Conservation (phyloP, 2,329 filamentous ascomycete genomes). For the Helminthosporium solani region DNA sequence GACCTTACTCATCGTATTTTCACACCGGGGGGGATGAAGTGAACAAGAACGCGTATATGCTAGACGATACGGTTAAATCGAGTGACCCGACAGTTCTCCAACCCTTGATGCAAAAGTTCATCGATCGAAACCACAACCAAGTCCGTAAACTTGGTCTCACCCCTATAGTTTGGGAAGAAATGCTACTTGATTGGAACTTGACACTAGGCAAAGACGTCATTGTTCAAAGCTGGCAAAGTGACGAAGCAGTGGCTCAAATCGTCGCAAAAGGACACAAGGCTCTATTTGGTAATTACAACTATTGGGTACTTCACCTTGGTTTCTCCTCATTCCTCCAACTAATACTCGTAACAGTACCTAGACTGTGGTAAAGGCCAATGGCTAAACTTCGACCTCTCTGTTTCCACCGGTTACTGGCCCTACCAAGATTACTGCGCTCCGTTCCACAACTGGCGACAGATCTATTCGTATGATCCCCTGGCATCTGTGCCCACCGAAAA, state of each 20-base stretch:
- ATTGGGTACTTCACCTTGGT: conserved; percentile 57
- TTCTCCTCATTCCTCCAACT: not conserved
- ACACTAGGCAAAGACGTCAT: conserved; percentile 69
- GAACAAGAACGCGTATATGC: conserved; percentile 70
- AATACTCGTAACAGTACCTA: conserved; percentile 60
- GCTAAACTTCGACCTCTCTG: conserved; percentile 65
- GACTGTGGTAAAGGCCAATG: conserved; percentile 81
- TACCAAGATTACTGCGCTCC: conserved; percentile 82
- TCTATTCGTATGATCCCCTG: conserved; percentile 78
- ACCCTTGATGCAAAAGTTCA: conserved; percentile 75
- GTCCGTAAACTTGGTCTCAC: conserved; percentile 64
- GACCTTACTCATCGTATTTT: conserved; percentile 71
- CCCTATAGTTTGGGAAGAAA: conserved; percentile 87
- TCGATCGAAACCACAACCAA: conserved; percentile 68
- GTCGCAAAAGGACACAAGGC: conserved; percentile 67
- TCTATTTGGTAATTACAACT: conserved; percentile 74
- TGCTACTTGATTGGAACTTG: conserved; percentile 75
- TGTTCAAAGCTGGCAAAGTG: conserved; percentile 76
- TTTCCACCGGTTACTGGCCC: conserved; percentile 58
- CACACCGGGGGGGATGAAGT: conserved; percentile 89
- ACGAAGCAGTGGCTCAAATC: conserved; percentile 60
- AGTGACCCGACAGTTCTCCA: conserved; percentile 65
- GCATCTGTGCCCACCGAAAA: conserved; percentile 62
- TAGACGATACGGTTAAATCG: conserved; percentile 68
- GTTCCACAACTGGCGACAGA: conserved; percentile 75